Conservation (phyloP, 1,284 basidiomycete species). For the Golubevia pallescens region DNA sequence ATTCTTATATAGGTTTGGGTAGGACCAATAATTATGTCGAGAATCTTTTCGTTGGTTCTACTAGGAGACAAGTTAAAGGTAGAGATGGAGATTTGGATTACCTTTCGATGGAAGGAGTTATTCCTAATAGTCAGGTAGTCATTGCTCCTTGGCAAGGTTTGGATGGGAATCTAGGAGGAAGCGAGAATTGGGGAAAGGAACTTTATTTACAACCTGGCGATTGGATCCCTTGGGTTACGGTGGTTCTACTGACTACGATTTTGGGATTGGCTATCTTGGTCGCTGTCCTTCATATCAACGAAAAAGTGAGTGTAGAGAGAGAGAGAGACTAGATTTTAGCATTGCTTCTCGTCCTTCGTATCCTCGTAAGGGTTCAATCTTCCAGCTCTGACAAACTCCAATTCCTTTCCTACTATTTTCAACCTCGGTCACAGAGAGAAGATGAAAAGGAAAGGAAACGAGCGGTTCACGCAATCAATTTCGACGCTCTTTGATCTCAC, state of each 20-base stretch:
- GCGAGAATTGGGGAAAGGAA: constrained; percentile 69
- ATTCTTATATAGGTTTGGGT: constrained; percentile 94
- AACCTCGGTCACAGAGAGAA: constrained; percentile 74
- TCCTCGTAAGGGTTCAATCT: too few species aligned
- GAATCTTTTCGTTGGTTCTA: constrained; percentile 63
- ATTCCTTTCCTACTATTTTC: too few species aligned
- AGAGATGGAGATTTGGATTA: constrained; percentile 6
- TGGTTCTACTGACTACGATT: constrained; percentile 65
- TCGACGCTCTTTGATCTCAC: constrained; percentile 94
- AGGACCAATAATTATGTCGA: constrained; percentile 99
- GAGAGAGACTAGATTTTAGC: constrained; percentile 2
- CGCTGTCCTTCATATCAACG: constrained; percentile 49
- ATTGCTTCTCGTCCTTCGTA: too few species aligned
- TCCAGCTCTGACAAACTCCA: too few species aligned
- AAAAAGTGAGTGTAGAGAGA: constrained; percentile 26
- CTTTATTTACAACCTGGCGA: constrained; percentile 91
- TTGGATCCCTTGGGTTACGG: constrained; percentile 96
- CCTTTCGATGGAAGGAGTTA: constrained; percentile 54
- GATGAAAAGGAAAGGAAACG: constrained; percentile 87
- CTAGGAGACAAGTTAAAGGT: constrained; percentile 19
- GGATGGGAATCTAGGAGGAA: neutral
- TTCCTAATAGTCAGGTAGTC: constrained; percentile 59
- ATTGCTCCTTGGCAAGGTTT: constrained; percentile 51
- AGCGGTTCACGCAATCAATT: constrained; percentile 92
- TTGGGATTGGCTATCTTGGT: constrained; percentile 45